These are phyloP conservation scores for Tetrahymena malaccensis DNA, from an alignment of 73 alveolate species.

Conservation along the genomic window DNA sequence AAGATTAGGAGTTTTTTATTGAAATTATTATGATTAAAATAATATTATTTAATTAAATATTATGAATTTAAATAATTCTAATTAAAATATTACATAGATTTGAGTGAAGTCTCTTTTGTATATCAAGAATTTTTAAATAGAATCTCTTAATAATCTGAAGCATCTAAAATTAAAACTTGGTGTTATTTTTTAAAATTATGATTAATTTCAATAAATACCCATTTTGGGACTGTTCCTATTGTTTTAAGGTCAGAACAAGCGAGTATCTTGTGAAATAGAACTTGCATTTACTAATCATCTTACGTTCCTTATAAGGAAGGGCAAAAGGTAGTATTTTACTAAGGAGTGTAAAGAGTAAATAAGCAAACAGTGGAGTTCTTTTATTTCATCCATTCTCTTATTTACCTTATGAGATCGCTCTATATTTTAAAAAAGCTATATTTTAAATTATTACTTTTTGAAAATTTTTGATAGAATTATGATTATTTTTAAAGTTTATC, in stretches of 20 bases:
- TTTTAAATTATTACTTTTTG: background rate
- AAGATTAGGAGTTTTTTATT: too few relatives aligned
- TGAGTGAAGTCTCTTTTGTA: background rate
- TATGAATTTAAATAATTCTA: too few relatives aligned
- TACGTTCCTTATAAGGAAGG: background rate
- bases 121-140: background rate
- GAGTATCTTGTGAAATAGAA: background rate
- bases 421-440: background rate
- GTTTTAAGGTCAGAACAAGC: background rate
- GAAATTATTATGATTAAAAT: too few relatives aligned
- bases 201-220: background rate
- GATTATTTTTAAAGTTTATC: background rate
- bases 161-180: background rate
- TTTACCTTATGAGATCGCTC: background rate
- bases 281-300: background rate
- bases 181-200: background rate
- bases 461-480: too few relatives aligned
- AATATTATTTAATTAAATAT: too few relatives aligned
- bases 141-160: background rate
- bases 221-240: background rate
- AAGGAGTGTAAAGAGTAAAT: background rate
- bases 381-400: background rate
- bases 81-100: background rate
- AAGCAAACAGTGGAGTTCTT: background rate
- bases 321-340: background rate